Evolutionary conservation across 2,329 filamentous ascomycete genomes (phyloP).

Genomic region (Hypoxylon sp.): DNA sequence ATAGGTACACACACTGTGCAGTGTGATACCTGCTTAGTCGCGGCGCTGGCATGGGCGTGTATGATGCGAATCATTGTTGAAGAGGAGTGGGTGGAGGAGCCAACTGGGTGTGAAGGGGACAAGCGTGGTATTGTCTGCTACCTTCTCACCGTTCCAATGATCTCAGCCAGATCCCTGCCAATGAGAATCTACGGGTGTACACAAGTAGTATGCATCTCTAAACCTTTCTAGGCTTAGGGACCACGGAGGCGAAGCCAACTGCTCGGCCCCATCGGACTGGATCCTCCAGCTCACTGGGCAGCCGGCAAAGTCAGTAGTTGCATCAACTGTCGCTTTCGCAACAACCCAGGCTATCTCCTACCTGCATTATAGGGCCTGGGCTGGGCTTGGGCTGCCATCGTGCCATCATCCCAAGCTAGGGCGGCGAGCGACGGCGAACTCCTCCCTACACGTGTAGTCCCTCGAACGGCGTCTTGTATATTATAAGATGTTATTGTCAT

Average conservation of each 20-base stretch:
- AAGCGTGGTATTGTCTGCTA: slow-evolving; percentile 34
- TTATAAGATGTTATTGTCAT: slow-evolving; percentile 24
- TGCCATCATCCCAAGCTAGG: slow-evolving; percentile 38
- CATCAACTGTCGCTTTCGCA: slow-evolving; percentile 25
- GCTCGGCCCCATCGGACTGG: slow-evolving; percentile 49
- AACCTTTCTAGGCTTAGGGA: slow-evolving; percentile 45
- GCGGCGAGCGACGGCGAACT: slow-evolving; percentile 30
- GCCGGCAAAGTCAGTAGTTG: slow-evolving; percentile 30
- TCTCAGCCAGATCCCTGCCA: slow-evolving; percentile 41
- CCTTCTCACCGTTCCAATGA: slow-evolving; percentile 42
- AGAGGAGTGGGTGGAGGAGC: slow-evolving; percentile 29
- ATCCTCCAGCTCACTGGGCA: slow-evolving; percentile 43
- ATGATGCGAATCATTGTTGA: slow-evolving; percentile 41
- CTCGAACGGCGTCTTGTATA: slow-evolving; percentile 37
- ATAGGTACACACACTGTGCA: background rate
- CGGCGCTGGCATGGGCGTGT: slow-evolving; percentile 34
- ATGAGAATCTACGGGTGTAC: slow-evolving; percentile 32
- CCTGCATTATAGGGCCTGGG: slow-evolving; percentile 17
- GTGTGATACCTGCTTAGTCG: slow-evolving; percentile 12
- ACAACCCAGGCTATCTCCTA: slow-evolving; percentile 20
- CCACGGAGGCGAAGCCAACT: slow-evolving; percentile 47
- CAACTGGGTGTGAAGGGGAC: slow-evolving; percentile 24
- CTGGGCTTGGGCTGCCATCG: slow-evolving; percentile 35
- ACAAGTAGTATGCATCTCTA: slow-evolving; percentile 35
- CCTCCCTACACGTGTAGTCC: slow-evolving; percentile 40